phyloP scores from a whole-genome alignment of 75 land plant species.

The Ceratopteris richardii region DNA sequence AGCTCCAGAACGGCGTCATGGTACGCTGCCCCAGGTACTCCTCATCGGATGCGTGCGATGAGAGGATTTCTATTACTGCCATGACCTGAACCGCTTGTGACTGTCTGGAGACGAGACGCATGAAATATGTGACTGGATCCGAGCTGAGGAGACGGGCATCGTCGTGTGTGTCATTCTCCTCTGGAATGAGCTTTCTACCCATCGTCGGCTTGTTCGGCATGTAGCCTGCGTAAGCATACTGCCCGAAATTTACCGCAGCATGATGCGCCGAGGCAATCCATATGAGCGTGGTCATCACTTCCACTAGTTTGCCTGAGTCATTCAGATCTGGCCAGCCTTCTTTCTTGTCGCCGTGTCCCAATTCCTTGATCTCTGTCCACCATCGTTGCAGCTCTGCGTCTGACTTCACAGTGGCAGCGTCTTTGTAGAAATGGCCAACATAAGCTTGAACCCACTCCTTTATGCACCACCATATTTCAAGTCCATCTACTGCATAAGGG shows the following conservation, averaged over 20 bases:
- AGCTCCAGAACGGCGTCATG: conserved; percentile 22
- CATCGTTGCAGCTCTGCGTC: no score
- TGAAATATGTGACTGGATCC: conserved; percentile 25
- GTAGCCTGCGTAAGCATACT: conserved; percentile 54
- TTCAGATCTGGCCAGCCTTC: conserved; percentile 61
- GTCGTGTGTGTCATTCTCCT: conserved; percentile 5
- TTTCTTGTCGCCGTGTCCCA: conserved; percentile 65
- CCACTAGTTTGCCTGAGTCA: conserved; percentile 21
- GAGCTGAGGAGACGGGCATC: conserved; percentile 14
- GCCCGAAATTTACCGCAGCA: conserved; percentile 69
- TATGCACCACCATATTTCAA: no score
- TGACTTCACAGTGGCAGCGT: no score
- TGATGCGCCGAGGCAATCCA: conserved; percentile 68
- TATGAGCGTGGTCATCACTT: conserved; percentile 43
- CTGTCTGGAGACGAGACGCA: no score
- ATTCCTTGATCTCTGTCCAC: conserved; percentile 50
- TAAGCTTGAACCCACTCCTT: no score
- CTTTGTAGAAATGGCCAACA: no score
- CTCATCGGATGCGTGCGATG: conserved; percentile 57
- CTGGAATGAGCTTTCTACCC: conserved; percentile 5
- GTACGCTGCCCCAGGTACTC: conserved; percentile 53
- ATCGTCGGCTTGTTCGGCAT: conserved; percentile 30
- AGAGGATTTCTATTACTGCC: conserved; percentile 47
- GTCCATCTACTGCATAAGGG: no score
- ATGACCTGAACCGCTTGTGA: conserved; percentile 38